These are phyloP conservation scores for Saccharomyces hybrid DNA, from an alignment of 1,139 yeast genomes.

Conservation along the genomic window DNA sequence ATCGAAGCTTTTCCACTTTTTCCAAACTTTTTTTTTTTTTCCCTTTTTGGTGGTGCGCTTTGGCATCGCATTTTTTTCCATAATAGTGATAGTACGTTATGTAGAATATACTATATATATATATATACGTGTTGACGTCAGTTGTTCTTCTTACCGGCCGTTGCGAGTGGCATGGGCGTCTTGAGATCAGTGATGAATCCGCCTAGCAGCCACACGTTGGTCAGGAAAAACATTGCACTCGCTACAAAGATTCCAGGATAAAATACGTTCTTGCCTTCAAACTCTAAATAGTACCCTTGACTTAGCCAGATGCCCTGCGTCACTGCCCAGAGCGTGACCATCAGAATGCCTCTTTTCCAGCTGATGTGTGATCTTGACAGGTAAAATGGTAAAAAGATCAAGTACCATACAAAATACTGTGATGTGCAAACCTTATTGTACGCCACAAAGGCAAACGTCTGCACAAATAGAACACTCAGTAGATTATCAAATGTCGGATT, in stretches of 20 bases:
- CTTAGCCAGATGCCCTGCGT: slow-evolving; percentile 75
- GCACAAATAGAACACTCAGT: slow-evolving; percentile 66
- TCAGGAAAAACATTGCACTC: slow-evolving; percentile 57
- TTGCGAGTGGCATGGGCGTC: background rate
- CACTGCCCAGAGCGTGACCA: slow-evolving; percentile 52
- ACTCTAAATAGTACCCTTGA: slow-evolving; percentile 74
- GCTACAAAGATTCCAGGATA: slow-evolving; percentile 54
- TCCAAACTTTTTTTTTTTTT: background rate
- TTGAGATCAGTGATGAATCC: slow-evolving; percentile 37
- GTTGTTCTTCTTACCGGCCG: background rate
- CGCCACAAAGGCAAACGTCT: slow-evolving; percentile 82
- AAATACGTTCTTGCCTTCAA: slow-evolving; percentile 62
- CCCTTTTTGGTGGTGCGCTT: background rate
- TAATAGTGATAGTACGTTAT: background rate
- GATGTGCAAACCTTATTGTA: slow-evolving; percentile 94
- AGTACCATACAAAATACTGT: slow-evolving; percentile 87
- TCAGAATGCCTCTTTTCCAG: slow-evolving; percentile 33
- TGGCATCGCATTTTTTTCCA: background rate
- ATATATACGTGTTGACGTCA: background rate
- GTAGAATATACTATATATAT: background rate
- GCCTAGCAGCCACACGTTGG: slow-evolving; percentile 59
- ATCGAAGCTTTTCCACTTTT: background rate
- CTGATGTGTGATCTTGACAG: slow-evolving; percentile 36
- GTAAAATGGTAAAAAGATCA: slow-evolving; percentile 73
- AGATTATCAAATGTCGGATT: slow-evolving; percentile 17